Base-by-base conservation (phyloP, 345 rosid genomes). In the Syzygium aqueum region DNA sequence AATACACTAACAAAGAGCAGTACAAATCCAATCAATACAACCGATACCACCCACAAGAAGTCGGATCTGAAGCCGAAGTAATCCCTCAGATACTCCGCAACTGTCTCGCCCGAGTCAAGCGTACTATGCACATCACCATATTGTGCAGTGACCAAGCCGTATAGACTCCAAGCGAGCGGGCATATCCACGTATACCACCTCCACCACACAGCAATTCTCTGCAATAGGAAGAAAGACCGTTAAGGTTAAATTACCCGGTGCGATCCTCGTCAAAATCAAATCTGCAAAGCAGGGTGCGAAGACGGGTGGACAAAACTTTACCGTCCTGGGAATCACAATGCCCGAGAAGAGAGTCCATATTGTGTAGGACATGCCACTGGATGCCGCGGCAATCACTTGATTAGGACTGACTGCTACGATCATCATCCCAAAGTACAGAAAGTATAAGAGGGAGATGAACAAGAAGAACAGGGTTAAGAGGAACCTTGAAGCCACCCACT, bases 261-360 rank as follows among this genome's bases (percentile, higher is more conserved):
- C n/a, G 50, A 85, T n/a, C 49, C 49, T 40, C 4, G 10, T 54
- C 50, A 37, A 53, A 85, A 54, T 40, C 9, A 53, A 53, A 51
- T 16, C 53, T 27, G 33, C 49, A 56, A 23, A 43, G 27, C 51
- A 37, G 16, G 46, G 51, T 15, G 87, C 11, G 21, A 50, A 86
- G 43, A 15, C 23, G 13, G 11, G 8, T 21, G 87, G 84, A 43
- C 0, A 10, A 78, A 37, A 49, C 84, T 84, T 90, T 91, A 93
- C 94, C 52, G 90, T 87, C 53, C 89, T 88, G 85, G 95, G 95
- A 83, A 92, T 91, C 63, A 92, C 51, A 59, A 94, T 90, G 86
- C 94, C 95, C 8, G 93, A 90, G 87, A 92, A 94, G 86, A 92
- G 90, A 78, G 84, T 92, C 92, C 93, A 94, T 46, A 87, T 13